Evolutionary conservation across 2,329 filamentous ascomycete genomes (phyloP), one percentile per base, ranked within the genome.

Genomic region (Gyromitra esculenta): DNA sequence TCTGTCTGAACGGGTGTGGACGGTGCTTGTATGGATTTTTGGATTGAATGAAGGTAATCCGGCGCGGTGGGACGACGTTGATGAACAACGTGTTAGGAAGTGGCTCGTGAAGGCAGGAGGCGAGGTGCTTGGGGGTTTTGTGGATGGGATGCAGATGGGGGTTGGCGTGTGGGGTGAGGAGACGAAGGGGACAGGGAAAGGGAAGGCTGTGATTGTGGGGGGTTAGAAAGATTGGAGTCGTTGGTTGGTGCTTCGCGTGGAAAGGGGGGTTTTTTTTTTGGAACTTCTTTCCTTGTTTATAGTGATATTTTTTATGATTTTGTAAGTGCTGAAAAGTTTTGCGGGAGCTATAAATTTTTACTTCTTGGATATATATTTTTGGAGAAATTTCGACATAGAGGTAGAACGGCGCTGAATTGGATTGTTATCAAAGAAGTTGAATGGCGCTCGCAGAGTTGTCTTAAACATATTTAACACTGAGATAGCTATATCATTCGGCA

Each of bases 121-220:
- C 1, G 60, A 73, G 31, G 69, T 73, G 1, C 8, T 73, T 15
- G 60, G 50, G 2, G 69, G 69, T 5, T 21, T 57, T 15, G 39
- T 66, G 13, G 69, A 73, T 25, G 69, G 69, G 39, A 11, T 56
- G n/a, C 50, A 50, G 48, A 57, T 73, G 50, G 69, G 69, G 1
- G 60, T 65, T n/a, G 50, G 52, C 7, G 69, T 66, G 8, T 73
- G 69, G 69, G 57, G 67, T 6, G 31, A 7, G 2, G 54, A 37
- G 1, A 41, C 15, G 18, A 11, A 13, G 7, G 45, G 67, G 57
- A 41, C 63, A 18, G 35, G 18, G 31, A 66, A 50, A 35, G 35
- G 31, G 3, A 50, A 39, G 48, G 35, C 35, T 7, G 18, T 21
- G 25, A 37, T 57, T 57, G 54, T 57, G 31, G 54, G 54, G 54